Percentiles rank a stretch among this genome's conserved stretches.
These are phyloP conservation scores for Suillus alpinus DNA, from an alignment of 768 basidiomycete species.

Conservation along the genomic window DNA sequence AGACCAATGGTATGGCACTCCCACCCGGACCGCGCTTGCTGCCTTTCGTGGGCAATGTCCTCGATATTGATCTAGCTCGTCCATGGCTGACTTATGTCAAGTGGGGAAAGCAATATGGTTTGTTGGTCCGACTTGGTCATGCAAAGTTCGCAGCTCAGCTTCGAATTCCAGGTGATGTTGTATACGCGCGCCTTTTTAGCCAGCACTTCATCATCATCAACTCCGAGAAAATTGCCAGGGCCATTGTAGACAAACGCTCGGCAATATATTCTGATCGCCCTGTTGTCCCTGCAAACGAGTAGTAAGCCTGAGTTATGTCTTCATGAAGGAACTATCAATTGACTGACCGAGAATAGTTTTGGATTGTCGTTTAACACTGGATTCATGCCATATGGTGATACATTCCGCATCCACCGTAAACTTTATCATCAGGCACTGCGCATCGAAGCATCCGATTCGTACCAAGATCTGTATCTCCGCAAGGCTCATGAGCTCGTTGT, in stretches of 20 bases:
- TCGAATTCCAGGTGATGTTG: slow-evolving; percentile 4
- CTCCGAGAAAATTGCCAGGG: background rate
- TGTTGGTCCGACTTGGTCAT: too few relatives aligned
- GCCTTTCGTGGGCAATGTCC: too few relatives aligned
- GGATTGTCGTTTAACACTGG: background rate
- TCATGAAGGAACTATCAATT: too few relatives aligned
- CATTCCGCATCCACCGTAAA: background rate
- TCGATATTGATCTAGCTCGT: too few relatives aligned
- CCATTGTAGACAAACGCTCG: background rate
- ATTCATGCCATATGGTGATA: background rate
- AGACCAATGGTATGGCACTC: too few relatives aligned
- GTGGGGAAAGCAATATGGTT: too few relatives aligned
- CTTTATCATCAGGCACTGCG: background rate
- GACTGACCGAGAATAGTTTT: background rate
- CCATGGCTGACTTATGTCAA: too few relatives aligned
- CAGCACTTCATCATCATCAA: slow-evolving; percentile 5
- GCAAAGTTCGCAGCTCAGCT: too few relatives aligned
- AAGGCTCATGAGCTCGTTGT: background rate
- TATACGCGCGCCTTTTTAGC: slow-evolving; percentile 2
- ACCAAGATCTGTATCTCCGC: background rate
- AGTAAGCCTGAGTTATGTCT: background rate
- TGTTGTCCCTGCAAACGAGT: background rate
- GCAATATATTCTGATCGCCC: background rate
- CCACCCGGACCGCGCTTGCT: too few relatives aligned
- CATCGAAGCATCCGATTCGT: background rate